Evolutionary conservation across 2,329 filamentous ascomycete genomes (phyloP).

Genomic region (Chaetothyriales sp.): DNA sequence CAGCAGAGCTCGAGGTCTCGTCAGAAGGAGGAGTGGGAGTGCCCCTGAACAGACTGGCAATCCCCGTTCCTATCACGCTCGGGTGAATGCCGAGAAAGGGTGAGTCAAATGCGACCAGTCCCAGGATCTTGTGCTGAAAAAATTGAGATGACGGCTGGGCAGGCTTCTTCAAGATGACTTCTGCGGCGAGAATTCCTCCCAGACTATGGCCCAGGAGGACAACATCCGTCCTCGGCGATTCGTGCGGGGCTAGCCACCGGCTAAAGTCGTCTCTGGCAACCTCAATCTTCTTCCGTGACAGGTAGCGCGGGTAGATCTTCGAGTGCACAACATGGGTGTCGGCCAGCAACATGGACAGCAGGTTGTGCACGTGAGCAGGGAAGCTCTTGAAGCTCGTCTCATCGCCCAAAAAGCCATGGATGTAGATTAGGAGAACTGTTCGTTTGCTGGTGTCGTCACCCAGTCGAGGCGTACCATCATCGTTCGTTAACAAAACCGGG

Average conservation of each 20-base stretch:
- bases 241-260: constrained; percentile 62
- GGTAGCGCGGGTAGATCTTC: constrained; percentile 41
- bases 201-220: constrained; percentile 79
- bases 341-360: constrained; percentile 49
- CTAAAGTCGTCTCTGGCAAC: constrained; percentile 73
- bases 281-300: constrained; percentile 32
- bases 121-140: constrained; percentile 62
- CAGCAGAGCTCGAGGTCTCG: neutral
- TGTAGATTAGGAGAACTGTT: constrained; percentile 60
- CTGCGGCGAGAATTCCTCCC: constrained; percentile 69
- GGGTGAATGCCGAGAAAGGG: constrained; percentile 82
- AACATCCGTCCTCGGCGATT: constrained; percentile 58
- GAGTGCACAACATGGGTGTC: constrained; percentile 71
- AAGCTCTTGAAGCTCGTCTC: constrained; percentile 79
- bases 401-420: constrained; percentile 83
- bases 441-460: constrained; percentile 26
- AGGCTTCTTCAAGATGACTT: constrained; percentile 49
- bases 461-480: constrained; percentile 5
- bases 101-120: constrained; percentile 68
- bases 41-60: constrained; percentile 56
- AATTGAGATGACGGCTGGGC: constrained; percentile 21
- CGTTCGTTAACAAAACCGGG: constrained; percentile 17
- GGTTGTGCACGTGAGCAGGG: constrained; percentile 69
- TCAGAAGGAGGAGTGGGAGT: constrained; percentile 18
- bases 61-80: constrained; percentile 66